Base-by-base conservation (phyloP, 1,139 yeast species). In the Pichia sp. region DNA sequence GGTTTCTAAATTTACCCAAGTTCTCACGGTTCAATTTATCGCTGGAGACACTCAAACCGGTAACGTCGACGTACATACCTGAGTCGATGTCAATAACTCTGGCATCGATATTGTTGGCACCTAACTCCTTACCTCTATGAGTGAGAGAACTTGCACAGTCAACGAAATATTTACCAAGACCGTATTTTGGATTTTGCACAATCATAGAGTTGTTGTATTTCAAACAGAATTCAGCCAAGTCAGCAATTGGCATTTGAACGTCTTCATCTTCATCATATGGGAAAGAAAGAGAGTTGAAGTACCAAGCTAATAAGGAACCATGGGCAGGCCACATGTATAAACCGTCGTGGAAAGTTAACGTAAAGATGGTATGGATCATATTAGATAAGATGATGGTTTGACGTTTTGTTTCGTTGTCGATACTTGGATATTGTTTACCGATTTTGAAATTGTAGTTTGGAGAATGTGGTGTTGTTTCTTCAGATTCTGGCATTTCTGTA, bases 41-140 rank as follows among this genome's bases (percentile, higher is more conserved):
- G 2, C 53, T 56, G 10, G 64, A 61, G 14, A 63, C 51, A 14
- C 65, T 56, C 36, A 80, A 62, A 0, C 79, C 85, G 1, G 85
- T 78, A 32, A 80, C 73, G 65, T 87, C 96, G 47, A 88, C 76
- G 60, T 83, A 87, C 47, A 83, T 64, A 1, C 96, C 96, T 12
- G 86, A 77, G 53, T 83, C 85, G 9, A 82, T 70, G 63, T 88
- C 95, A 49, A 88, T 79, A 58, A 86, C 85, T 50, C 96, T 73
- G 1, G 93, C 96, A 68, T 88, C 96, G 51, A 87, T 87, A 52
- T 84, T 81, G 62, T 87, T 88, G 20, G 59, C 54, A 19, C 79
- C 79, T 55, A 76, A 77, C 2, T 68, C 72, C 38, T 65, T 66
- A 2, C 52, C 56, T 50, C 73, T 62, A 51, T 58, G 79, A 42